Conservation (phyloP, 148 eudicot species). For the Rhododendron ovatum region DNA sequence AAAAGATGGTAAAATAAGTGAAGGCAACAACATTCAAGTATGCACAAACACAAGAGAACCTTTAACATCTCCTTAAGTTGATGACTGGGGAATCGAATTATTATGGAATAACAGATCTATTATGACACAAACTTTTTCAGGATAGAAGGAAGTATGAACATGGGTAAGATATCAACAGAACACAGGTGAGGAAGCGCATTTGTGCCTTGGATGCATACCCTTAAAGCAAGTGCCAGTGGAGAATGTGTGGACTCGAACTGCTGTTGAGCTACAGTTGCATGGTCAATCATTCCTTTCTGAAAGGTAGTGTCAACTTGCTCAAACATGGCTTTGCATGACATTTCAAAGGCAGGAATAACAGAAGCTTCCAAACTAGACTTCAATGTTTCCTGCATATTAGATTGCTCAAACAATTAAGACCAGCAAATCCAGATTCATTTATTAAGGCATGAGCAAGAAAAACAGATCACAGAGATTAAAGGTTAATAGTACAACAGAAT, state of each 20-base stretch:
- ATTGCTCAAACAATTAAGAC: background rate
- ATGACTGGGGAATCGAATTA: background rate
- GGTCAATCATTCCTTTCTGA: slow-evolving; percentile 88
- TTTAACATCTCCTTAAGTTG: too few species aligned
- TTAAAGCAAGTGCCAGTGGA: slow-evolving; percentile 62
- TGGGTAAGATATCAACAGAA: background rate
- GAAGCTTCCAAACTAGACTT: slow-evolving; percentile 75
- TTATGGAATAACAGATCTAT: background rate
- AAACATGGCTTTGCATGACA: slow-evolving; percentile 91
- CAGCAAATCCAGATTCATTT: background rate
- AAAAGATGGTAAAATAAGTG: background rate
- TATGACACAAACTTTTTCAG: background rate
- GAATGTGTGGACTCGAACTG: slow-evolving; percentile 77
- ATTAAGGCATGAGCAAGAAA: background rate
- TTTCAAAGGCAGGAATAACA: slow-evolving; percentile 86
- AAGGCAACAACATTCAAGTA: background rate
- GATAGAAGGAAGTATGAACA: background rate
- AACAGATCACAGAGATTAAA: background rate
- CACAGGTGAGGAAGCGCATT: background rate
- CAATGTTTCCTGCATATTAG: slow-evolving; percentile 63
- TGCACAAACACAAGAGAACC: background rate
- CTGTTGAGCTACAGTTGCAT: slow-evolving; percentile 56
- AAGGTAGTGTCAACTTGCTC: slow-evolving; percentile 90
- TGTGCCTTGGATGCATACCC: slow-evolving; percentile 41
- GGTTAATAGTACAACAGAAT: background rate